These are phyloP conservation scores for Peltaster fructicola DNA, from an alignment of 2,329 filamentous ascomycete genomes.

Conservation along the genomic window DNA sequence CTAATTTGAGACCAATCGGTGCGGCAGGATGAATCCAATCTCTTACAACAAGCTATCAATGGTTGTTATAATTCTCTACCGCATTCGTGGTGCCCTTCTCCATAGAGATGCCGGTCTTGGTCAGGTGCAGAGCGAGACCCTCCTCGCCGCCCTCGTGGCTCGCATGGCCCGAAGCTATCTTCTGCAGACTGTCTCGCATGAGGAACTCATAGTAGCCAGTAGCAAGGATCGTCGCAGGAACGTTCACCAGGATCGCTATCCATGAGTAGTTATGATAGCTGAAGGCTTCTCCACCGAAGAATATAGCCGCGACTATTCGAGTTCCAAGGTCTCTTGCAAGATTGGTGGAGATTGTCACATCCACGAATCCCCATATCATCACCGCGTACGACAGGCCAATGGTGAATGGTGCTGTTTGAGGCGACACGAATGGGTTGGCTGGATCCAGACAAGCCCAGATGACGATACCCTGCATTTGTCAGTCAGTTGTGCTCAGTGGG, in stretches of 20 bases:
- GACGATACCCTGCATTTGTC: slow-evolving; percentile 25
- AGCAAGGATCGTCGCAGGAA: slow-evolving; percentile 39
- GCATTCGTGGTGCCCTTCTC: slow-evolving; percentile 6
- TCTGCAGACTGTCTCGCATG: slow-evolving; percentile 34
- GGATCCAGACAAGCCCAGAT: slow-evolving; percentile 42
- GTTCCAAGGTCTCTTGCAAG: slow-evolving; percentile 41
- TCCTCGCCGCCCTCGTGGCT: slow-evolving; percentile 35
- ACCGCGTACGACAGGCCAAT: slow-evolving; percentile 38
- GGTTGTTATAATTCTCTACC: slow-evolving; percentile 7
- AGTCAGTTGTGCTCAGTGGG: background rate
- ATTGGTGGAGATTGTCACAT: slow-evolving; percentile 38
- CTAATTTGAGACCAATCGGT: too few relatives aligned
- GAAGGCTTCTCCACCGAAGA: slow-evolving; percentile 36
- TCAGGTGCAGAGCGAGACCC: slow-evolving; percentile 27
- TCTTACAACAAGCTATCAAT: slow-evolving; percentile 13
- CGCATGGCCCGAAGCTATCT: slow-evolving; percentile 33
- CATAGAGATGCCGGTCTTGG: slow-evolving; percentile 14
- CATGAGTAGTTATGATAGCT: slow-evolving; percentile 30
- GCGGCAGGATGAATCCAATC: too few relatives aligned
- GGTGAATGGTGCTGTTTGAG: slow-evolving; percentile 31
- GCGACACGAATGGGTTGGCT: slow-evolving; percentile 38
- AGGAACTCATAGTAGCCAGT: slow-evolving; percentile 38
- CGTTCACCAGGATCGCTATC: slow-evolving; percentile 38
- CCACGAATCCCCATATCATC: slow-evolving; percentile 39
- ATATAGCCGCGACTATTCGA: slow-evolving; percentile 40